These are phyloP conservation scores for Coemansia sp. DNA, from an alignment of 192 early-diverging fungal genomes.

Conservation along the genomic window DNA sequence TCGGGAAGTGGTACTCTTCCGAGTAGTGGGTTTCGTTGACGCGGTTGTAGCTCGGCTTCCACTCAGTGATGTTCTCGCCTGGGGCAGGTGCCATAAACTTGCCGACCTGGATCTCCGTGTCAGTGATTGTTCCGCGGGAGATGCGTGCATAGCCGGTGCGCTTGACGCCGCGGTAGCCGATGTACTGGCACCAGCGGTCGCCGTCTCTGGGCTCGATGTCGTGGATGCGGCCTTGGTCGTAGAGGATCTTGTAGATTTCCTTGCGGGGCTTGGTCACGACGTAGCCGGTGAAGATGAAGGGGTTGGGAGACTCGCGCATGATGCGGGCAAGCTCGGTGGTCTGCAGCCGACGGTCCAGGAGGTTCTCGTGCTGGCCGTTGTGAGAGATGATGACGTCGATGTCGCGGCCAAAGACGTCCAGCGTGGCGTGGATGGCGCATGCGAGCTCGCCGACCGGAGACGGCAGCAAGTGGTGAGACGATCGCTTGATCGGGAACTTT, in stretches of 20 bases:
- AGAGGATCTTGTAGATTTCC: constrained; percentile 63
- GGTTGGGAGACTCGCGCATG: constrained; percentile 71
- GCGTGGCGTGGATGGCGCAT: constrained; percentile 83
- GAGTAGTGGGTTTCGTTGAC: constrained; percentile 59
- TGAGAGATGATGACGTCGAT: constrained; percentile 82
- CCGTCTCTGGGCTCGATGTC: constrained; percentile 75
- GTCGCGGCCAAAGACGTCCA: constrained; percentile 75
- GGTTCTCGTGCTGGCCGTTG: constrained; percentile 81
- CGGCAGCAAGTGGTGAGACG: constrained; percentile 74
- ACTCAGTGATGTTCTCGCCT: constrained; percentile 22
- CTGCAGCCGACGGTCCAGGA: constrained; percentile 70
- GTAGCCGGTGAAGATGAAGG: constrained; percentile 79
- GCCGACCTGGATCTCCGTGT: constrained; percentile 81
- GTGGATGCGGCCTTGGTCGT: constrained; percentile 65
- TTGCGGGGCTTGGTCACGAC: constrained; percentile 74
- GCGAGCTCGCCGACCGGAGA: constrained; percentile 80
- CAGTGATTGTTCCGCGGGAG: constrained; percentile 76
- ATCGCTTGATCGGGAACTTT: constrained; percentile 78
- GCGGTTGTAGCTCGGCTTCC: constrained; percentile 61
- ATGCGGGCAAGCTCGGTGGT: constrained; percentile 77
- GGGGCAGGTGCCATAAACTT: constrained; percentile 65
- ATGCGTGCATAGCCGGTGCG: constrained; percentile 74
- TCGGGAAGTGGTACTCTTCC: constrained; percentile 62
- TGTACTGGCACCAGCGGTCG: constrained; percentile 85
- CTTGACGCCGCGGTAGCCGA: constrained; percentile 75